phyloP scores from a whole-genome alignment of 2,329 filamentous ascomycete species.

The Penicillium occitanis region DNA sequence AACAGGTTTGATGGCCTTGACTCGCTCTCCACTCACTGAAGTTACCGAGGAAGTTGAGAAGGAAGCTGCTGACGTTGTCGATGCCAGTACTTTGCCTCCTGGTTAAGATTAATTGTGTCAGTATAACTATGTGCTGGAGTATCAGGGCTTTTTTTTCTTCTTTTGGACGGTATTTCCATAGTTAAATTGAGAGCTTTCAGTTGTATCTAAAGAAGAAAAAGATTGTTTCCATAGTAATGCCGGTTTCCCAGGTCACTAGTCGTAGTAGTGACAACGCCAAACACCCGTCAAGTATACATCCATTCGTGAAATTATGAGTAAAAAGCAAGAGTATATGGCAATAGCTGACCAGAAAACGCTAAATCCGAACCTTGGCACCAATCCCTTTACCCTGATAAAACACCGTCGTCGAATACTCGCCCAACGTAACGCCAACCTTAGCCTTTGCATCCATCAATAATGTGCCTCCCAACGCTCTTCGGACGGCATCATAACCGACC shows the following conservation, averaged over 20 bases:
- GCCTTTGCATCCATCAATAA: conserved; percentile 78
- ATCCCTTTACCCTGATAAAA: conserved; percentile 71
- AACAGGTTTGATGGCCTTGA: conserved; percentile 94
- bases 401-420: conserved; percentile 70
- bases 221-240: not conserved
- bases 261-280: not conserved
- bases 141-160: not conserved
- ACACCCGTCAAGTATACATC: not conserved
- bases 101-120: conserved; percentile 56
- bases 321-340: conserved; percentile 2
- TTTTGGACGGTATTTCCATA: not conserved
- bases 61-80: conserved; percentile 92
- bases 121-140: not conserved
- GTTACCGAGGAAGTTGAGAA: conserved; percentile 72
- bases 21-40: conserved; percentile 81
- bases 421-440: conserved; percentile 70
- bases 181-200: not conserved
- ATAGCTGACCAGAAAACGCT: not conserved
- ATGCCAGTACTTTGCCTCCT: conserved; percentile 88
- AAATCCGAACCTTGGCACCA: conserved; percentile 59
- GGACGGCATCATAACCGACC: conserved; percentile 79
- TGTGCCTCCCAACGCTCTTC: conserved; percentile 73
- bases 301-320: not conserved
- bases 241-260: not conserved
- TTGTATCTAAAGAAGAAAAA: not conserved